Evolutionary conservation across 192 early-diverging fungal genomes (phyloP).

Genomic region (Rhizoclosmatium globosum): DNA sequence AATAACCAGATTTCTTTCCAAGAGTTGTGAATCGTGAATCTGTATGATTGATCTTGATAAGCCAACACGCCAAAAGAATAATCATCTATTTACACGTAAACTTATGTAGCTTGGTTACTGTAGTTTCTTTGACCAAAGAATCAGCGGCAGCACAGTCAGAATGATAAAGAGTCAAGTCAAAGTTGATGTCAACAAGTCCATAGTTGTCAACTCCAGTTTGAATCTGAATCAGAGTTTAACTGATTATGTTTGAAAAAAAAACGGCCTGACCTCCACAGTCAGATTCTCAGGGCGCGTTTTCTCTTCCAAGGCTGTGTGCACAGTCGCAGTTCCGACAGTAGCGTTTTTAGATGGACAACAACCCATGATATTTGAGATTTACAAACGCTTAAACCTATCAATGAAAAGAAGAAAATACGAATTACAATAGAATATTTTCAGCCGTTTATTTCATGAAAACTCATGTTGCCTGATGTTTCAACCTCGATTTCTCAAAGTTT

Average conservation of each 20-base stretch:
- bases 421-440: too few species aligned
- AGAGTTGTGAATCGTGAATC: neutral
- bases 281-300: too few species aligned
- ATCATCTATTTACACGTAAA: neutral
- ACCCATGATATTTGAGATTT: too few species aligned
- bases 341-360: too few species aligned
- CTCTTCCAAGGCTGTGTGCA: too few species aligned
- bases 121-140: neutral
- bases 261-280: neutral
- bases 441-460: too few species aligned
- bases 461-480: too few species aligned
- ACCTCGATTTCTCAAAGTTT: too few species aligned
- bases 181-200: neutral
- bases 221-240: neutral
- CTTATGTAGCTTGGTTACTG: neutral
- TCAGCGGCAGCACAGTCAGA: neutral
- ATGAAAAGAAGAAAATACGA: too few species aligned
- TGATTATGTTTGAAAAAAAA: neutral
- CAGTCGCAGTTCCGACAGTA: too few species aligned
- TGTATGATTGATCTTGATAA: neutral
- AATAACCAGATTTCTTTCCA: neutral
- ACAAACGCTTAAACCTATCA: too few species aligned
- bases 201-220: neutral
- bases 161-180: neutral
- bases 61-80: neutral